Base-by-base conservation (phyloP, 2,329 filamentous ascomycete species). In the Fusarium sp. region DNA sequence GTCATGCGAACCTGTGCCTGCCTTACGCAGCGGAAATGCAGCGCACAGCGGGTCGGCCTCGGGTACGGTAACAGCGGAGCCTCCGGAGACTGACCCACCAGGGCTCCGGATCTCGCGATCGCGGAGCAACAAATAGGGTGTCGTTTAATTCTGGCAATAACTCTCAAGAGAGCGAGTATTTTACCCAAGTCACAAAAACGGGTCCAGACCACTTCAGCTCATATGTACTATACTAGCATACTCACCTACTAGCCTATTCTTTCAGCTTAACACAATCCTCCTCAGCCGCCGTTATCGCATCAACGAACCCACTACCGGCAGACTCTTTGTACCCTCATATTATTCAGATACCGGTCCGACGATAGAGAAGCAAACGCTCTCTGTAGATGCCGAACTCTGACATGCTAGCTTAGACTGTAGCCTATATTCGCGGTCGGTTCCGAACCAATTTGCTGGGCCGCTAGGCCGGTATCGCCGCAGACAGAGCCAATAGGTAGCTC, bases 21-120 rank as follows among this genome's bases (percentile, higher is more conserved):
- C 52, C 34, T n/a, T 49, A 46, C 18, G 26, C 33, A 23, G 58
- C 50, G 60, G 60, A 63, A 63, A 44, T 49, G 16, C 26, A 49
- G 58, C 58, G 50, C 41, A 45, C 49, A 45, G 28, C 12, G 53
- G 11, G 26, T 45, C 28, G 16, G n/a, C 5, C 18, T 13, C 37
- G 37, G 50, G 42, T 57, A 64, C 58, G 12, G 58, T 46, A 50
- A 33, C 50, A 30, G 42, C 53, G 53, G 65, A 41, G 41, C 57
- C 62, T 65, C 62, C 57, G 58, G 58, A 28, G 33, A 8, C 11
- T 40, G 53, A 40, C 62, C 67, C 68, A 54, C 68, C 54, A 51
- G 26, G 53, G 30, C 30, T 34, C 34, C 57, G 57, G 60, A 31
- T 30, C 16, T 49, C 47, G 40, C 31, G 47, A 64, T 51, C 42